Evolutionary conservation across 2,329 filamentous ascomycete species (phyloP).

Genomic region (Zarea fungicola): DNA sequence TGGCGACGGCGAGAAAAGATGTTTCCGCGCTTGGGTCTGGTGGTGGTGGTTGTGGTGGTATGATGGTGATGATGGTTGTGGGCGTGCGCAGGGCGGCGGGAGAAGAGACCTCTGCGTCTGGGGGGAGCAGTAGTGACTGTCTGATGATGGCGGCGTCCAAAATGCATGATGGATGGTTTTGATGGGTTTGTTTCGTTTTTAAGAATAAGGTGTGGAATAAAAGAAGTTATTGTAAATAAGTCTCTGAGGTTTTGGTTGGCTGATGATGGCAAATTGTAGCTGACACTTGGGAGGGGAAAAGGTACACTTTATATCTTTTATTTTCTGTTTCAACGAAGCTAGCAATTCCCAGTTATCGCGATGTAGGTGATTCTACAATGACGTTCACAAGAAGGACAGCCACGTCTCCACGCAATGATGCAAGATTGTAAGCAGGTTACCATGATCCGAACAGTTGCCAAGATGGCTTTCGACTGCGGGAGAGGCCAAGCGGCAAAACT

Average conservation of each 20-base stretch:
- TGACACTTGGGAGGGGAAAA: not conserved
- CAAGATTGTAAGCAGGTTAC: not conserved
- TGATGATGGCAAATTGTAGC: not conserved
- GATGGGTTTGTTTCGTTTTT: slow-evolving; percentile 7
- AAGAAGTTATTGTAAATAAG: too few species aligned
- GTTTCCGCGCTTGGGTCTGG: slow-evolving; percentile 34
- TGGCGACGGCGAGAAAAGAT: slow-evolving; percentile 37
- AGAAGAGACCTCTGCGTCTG: slow-evolving; percentile 19
- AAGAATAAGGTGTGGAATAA: not conserved
- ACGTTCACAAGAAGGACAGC: too few species aligned
- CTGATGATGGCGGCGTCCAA: slow-evolving; percentile 18
- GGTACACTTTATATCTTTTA: too few species aligned
- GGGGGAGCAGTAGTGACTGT: slow-evolving; percentile 11
- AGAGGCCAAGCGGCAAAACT: slow-evolving; percentile 1
- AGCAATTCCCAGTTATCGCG: too few species aligned
- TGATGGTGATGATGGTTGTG: slow-evolving; percentile 34
- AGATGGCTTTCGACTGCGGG: too few species aligned
- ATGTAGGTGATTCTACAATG: too few species aligned
- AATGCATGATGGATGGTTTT: slow-evolving; percentile 6
- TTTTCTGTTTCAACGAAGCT: too few species aligned
- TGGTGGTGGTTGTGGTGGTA: slow-evolving; percentile 35
- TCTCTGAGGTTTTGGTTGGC: not conserved
- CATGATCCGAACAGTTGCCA: too few species aligned
- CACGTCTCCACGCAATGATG: too few species aligned
- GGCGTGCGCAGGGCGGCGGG: slow-evolving; percentile 26